These are phyloP conservation scores for Ophiostoma fasciatum DNA, from an alignment of 2,329 filamentous ascomycete genomes.

Conservation along the genomic window DNA sequence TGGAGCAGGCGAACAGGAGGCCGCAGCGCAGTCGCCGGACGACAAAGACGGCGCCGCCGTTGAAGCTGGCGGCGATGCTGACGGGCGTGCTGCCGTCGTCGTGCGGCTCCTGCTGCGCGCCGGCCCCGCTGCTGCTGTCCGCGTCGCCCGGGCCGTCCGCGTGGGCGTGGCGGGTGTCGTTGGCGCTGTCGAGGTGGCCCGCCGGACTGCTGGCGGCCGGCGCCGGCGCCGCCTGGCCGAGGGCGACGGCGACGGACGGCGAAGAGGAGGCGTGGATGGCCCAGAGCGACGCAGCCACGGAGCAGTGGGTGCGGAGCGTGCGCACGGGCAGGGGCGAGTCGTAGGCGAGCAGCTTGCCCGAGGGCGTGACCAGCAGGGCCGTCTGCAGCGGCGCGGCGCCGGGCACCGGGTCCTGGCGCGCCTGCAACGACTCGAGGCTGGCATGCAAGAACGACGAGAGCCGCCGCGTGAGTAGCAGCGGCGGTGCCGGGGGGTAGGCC, in stretches of 20 bases:
- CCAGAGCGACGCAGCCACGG: slow-evolving; percentile 48
- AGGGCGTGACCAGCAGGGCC: slow-evolving; percentile 42
- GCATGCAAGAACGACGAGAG: slow-evolving; percentile 46
- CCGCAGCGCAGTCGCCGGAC: slow-evolving; percentile 43
- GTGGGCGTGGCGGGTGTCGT: too few relatives aligned
- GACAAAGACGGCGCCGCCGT: slow-evolving; percentile 36
- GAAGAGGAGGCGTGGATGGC: slow-evolving; percentile 36
- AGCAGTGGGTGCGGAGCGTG: slow-evolving; percentile 46
- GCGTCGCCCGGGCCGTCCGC: too few relatives aligned
- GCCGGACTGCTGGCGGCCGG: neutral
- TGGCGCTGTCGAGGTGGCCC: slow-evolving; percentile 3
- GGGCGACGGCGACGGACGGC: slow-evolving; percentile 18
- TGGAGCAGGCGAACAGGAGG: slow-evolving; percentile 47
- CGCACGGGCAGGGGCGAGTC: slow-evolving; percentile 40
- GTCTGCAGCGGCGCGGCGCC: slow-evolving; percentile 35
- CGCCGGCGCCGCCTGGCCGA: too few relatives aligned
- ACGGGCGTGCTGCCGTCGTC: slow-evolving; percentile 10
- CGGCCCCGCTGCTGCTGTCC: too few relatives aligned
- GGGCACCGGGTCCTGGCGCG: slow-evolving; percentile 1
- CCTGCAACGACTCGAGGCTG: slow-evolving; percentile 25
- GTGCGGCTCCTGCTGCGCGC: slow-evolving; percentile 12
- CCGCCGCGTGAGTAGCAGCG: slow-evolving; percentile 50
- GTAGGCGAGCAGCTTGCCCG: slow-evolving; percentile 49
- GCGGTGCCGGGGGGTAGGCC: slow-evolving; percentile 30
- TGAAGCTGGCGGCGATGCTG: slow-evolving; percentile 41